Conservation (phyloP, 768 basidiomycete genomes). For the Pholiota molesta region DNA sequence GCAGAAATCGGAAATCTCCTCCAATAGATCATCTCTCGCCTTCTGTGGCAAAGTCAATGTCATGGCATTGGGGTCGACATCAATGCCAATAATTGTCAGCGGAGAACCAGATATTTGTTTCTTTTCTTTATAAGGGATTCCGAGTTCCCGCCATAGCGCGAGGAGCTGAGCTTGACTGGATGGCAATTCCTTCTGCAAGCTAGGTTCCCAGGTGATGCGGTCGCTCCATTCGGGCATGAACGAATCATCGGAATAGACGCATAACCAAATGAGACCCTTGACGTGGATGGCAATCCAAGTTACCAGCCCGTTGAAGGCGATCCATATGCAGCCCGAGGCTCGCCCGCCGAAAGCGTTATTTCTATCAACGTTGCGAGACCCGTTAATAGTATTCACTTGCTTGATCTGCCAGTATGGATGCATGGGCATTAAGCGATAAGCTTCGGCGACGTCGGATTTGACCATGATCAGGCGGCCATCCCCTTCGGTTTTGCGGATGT, state of each 20-base stretch:
- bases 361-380: slow-evolving; percentile 23
- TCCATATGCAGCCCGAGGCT: slow-evolving; percentile 26
- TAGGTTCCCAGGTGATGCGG: too few relatives aligned
- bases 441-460: slow-evolving; percentile 41
- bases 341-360: slow-evolving; percentile 28
- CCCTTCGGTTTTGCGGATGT: not conserved
- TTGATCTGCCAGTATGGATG: slow-evolving; percentile 45
- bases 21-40: too few relatives aligned
- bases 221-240: slow-evolving; percentile 13
- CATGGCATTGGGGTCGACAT: too few relatives aligned
- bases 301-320: slow-evolving; percentile 33
- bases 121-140: too few relatives aligned
- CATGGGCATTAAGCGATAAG: slow-evolving; percentile 38
- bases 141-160: too few relatives aligned
- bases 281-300: slow-evolving; percentile 37
- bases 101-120: too few relatives aligned
- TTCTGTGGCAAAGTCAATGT: too few relatives aligned
- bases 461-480: not conserved
- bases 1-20: too few relatives aligned
- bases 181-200: too few relatives aligned
- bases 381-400: slow-evolving; percentile 33
- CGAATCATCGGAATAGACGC: slow-evolving; percentile 38
- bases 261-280: slow-evolving; percentile 18
- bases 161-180: too few relatives aligned
- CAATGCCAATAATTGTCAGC: too few relatives aligned